Base-by-base conservation (phyloP, 495 filamentous ascomycete genomes). In the Tuber melanosporum region DNA sequence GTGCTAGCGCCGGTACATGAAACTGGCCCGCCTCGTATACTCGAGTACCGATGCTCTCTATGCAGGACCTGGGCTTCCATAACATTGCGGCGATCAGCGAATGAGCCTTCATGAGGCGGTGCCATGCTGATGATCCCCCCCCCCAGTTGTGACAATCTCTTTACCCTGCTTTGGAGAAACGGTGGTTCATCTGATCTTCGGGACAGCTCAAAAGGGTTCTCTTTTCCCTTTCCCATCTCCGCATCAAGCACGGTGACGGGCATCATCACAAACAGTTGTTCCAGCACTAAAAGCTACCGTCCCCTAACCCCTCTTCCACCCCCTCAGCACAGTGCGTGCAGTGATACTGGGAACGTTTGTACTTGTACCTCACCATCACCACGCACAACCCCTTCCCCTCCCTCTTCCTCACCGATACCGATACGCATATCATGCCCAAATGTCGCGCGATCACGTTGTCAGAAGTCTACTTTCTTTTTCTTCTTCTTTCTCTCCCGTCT, bases 121-220 rank as follows among this genome's bases (percentile, higher is more conserved):
- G 57, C 1, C 57, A 32, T 32, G 57, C 73, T 44, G 77, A 69
- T 79, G 78, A 79, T 76, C 78, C 77, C 32, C 32, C 32, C 32
- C 32, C 32, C 71, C 77, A 75, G 69, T 71, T 71, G 71, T 75
- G 77, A 76, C 76, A 80, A 66, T 46, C 75, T 73, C 57, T 73
- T 75, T 79, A 73, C 76, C 74, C 57, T 32, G 5, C 73, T 71
- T 70, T 32, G 22, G 74, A 75, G 74, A 62, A 79, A 69, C 42
- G 42, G 42, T 79, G 78, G 78, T 80, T 80, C 78, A 79, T 80
- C 78, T 80, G 78, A 80, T 80, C 77, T 80, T 80, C 77, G 73
- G 71, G 76, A 80, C 73, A 73, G 78, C 78, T 80, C 76, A 76
- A 79, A 79, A 32, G 12, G 57, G 57, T 0, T 15, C 22, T 26